A percentile compares a stretch with the other conserved stretches of the same genome.
Conservation (phyloP, 495 filamentous ascomycete genomes). For the Amorphotheca resinae region DNA sequence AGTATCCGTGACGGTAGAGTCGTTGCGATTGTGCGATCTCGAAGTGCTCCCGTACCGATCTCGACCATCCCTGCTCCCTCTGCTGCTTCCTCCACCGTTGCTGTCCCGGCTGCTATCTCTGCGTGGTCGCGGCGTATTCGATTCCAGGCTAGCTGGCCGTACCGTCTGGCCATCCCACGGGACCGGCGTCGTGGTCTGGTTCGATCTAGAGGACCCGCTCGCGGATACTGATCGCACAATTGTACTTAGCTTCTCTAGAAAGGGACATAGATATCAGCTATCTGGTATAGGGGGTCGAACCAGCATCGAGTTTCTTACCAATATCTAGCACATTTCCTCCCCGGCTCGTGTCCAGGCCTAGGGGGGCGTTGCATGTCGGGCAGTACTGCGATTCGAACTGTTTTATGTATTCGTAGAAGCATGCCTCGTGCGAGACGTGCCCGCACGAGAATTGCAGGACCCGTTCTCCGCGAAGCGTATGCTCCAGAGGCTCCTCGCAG, state of each 20-base stretch:
- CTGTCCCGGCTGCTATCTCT: slow-evolving; percentile 32
- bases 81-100: slow-evolving; percentile 29
- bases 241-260: slow-evolving; percentile 81
- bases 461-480: slow-evolving; percentile 88
- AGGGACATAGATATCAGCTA: slow-evolving; percentile 8
- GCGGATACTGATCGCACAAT: slow-evolving; percentile 79
- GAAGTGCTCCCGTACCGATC: slow-evolving; percentile 40
- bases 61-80: slow-evolving; percentile 40
- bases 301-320: slow-evolving; percentile 45
- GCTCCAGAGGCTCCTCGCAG: slow-evolving; percentile 94
- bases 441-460: slow-evolving; percentile 92
- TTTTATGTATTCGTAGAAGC: slow-evolving; percentile 97
- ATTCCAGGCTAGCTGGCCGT: slow-evolving; percentile 37
- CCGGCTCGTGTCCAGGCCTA: slow-evolving; percentile 87
- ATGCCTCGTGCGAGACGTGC: slow-evolving; percentile 95
- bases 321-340: slow-evolving; percentile 92
- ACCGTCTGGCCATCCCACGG: slow-evolving; percentile 37
- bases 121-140: slow-evolving; percentile 19
- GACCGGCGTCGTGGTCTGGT: slow-evolving; percentile 34
- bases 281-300: slow-evolving; percentile 10
- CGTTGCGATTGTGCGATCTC: slow-evolving; percentile 58
- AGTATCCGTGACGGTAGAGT: slow-evolving; percentile 55
- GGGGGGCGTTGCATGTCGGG: slow-evolving; percentile 83
- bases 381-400: slow-evolving; percentile 93
- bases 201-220: slow-evolving; percentile 41